Base-by-base conservation (phyloP, 441 rosid genomes). In the Aleurites moluccanus region DNA sequence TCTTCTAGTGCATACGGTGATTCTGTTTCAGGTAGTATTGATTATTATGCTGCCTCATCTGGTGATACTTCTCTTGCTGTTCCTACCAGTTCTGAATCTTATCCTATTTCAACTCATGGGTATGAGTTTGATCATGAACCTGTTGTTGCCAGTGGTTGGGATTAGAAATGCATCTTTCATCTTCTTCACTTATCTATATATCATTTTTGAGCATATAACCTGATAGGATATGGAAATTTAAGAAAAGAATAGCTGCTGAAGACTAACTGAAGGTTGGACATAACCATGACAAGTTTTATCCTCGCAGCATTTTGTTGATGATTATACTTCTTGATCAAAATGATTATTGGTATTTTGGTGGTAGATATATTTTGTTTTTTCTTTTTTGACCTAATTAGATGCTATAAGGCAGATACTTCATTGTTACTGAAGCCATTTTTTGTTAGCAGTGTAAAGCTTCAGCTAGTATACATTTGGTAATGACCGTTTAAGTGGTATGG, bases 121-220 rank as follows among this genome's bases (percentile, higher is more conserved):
- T 55, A 74, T 13, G 75, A 56, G 18, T 56, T 4, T 8, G 42
- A 70, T 59, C 52, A 76, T 14, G 80, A 63, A 21, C 55, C 80
- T 0, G 27, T 83, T 7, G 30, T 68, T 30, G 84, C 84, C 2
- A 71, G 57, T 6, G 84, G 83, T 13, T 86, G 90, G 88, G 84
- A 83, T 59, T 83, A 81, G 78, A 40, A 25, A 15, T 7, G 21
- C 33, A 45, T 60, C 21, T 11, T 28, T 30, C 28, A 3, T 20
- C 10, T 55, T 2, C 21, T 16, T 35, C 27, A 23, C 68, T 47
- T 38, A 5, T 15, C n/a, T n/a, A n/a, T n/a, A n/a, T n/a, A n/a
- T n/a, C n/a, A n/a, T 13, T 33, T 3, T 21, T 20, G n/a, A 53
- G 33, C 50, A 16, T 21, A 57, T 23, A 10, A 66, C 15, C 9